Conservation (phyloP, 2,329 filamentous ascomycete genomes). For the Neofusicoccum kwambonambiense region DNA sequence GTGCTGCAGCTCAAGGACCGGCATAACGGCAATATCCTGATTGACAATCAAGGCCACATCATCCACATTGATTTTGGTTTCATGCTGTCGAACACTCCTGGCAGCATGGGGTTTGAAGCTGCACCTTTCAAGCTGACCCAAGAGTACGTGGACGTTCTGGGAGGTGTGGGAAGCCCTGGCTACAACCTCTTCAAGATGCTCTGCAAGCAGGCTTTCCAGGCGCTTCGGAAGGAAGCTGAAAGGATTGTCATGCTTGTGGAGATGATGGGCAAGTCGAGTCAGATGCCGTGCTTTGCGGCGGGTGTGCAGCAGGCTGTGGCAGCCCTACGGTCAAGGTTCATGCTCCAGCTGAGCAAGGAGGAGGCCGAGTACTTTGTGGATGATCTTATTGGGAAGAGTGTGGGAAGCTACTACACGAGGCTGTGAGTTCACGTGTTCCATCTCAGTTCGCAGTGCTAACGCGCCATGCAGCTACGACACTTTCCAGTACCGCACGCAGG, state of each 20-base stretch:
- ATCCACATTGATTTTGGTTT: slow-evolving; percentile 90
- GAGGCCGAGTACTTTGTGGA: slow-evolving; percentile 82
- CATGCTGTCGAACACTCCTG: slow-evolving; percentile 84
- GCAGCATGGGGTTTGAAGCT: slow-evolving; percentile 80
- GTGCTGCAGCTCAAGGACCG: slow-evolving; percentile 81
- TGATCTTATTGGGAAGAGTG: slow-evolving; percentile 75
- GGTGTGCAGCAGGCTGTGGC: slow-evolving; percentile 70
- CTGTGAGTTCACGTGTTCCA: slow-evolving; percentile 55
- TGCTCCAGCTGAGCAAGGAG: slow-evolving; percentile 77
- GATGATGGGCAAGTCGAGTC: slow-evolving; percentile 80
- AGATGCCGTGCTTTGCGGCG: slow-evolving; percentile 79
- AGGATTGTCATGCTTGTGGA: slow-evolving; percentile 78
- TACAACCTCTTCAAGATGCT: slow-evolving; percentile 75
- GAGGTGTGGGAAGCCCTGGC: slow-evolving; percentile 66
- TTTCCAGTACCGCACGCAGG: slow-evolving; percentile 84
- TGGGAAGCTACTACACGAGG: slow-evolving; percentile 84
- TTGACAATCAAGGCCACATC: slow-evolving; percentile 82
- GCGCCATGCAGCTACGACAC: slow-evolving; percentile 65
- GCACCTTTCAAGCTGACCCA: slow-evolving; percentile 84
- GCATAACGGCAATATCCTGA: slow-evolving; percentile 82
- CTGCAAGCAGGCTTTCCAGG: slow-evolving; percentile 83
- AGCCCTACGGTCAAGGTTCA: slow-evolving; percentile 71
- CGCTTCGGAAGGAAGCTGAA: slow-evolving; percentile 74
- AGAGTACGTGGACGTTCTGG: slow-evolving; percentile 81
- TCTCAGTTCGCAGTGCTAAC: neutral